Percentiles rank a stretch among this genome's conserved stretches.
These are phyloP conservation scores for Trichoderma erinaceum DNA, from an alignment of 495 filamentous ascomycete species.

Conservation along the genomic window DNA sequence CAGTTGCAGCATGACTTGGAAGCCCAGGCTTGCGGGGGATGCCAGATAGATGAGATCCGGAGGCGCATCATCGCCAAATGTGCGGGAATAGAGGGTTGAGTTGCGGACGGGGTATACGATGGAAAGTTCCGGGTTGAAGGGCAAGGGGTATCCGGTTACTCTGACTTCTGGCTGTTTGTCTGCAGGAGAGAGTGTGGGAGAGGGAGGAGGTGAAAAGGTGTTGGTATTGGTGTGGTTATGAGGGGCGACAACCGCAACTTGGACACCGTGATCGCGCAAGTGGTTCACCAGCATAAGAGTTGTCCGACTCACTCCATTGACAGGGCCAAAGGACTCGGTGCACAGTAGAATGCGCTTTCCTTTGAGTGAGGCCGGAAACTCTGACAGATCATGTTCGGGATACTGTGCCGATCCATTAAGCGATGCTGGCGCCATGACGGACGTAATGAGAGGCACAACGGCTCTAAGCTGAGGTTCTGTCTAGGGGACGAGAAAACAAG, in stretches of 20 bases:
- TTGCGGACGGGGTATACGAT: constrained; percentile 58
- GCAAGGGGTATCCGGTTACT: constrained; percentile 53
- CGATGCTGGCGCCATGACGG: constrained; percentile 14
- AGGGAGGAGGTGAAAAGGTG: constrained; percentile 28
- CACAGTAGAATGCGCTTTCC: constrained; percentile 54
- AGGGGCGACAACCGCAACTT: constrained; percentile 55
- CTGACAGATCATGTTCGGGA: constrained; percentile 24
- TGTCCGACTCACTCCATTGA: constrained; percentile 60
- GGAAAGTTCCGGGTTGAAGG: constrained; percentile 58
- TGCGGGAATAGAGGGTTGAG: constrained; percentile 44
- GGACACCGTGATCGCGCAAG: constrained; percentile 47
- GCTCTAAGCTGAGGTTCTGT: not conserved
- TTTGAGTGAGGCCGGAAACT: constrained; percentile 39
- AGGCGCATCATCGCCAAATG: constrained; percentile 39
- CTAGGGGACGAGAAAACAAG: not conserved
- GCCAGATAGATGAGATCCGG: constrained; percentile 59
- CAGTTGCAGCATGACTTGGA: constrained; percentile 54
- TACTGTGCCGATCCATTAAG: constrained; percentile 2
- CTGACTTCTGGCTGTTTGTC: constrained; percentile 39
- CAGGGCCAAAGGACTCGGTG: constrained; percentile 58
- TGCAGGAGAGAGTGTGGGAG: constrained; percentile 12
- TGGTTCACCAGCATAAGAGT: constrained; percentile 58
- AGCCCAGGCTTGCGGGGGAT: constrained; percentile 57
- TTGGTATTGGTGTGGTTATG: constrained; percentile 35
- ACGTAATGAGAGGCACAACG: not conserved